Conservation (phyloP, 495 filamentous ascomycete genomes). For the Penicillium steckii region DNA sequence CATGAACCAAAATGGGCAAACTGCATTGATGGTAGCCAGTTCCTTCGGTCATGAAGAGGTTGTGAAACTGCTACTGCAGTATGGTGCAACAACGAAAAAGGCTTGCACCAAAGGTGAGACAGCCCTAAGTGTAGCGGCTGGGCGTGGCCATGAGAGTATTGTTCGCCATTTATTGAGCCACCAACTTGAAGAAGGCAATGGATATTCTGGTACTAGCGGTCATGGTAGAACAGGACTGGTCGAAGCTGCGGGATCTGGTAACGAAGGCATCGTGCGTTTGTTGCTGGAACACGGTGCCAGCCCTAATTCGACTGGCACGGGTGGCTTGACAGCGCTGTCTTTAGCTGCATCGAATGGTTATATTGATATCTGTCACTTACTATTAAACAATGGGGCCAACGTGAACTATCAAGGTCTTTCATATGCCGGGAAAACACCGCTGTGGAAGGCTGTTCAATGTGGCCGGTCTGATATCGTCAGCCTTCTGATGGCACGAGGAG, state of each 20-base stretch:
- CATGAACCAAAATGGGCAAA: constrained; percentile 29
- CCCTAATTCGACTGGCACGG: constrained; percentile 34
- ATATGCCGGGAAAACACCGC: constrained; percentile 7
- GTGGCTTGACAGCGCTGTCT: constrained; percentile 39
- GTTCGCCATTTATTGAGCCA: constrained; percentile 28
- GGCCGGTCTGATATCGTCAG: constrained; percentile 5
- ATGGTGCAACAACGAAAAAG: constrained; percentile 20
- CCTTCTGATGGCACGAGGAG: constrained; percentile 10
- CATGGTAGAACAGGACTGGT: constrained; percentile 11
- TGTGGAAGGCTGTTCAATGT: constrained; percentile 17
- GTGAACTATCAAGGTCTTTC: constrained; percentile 19
- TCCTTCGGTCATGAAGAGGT: constrained; percentile 20
- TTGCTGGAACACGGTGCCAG: constrained; percentile 42
- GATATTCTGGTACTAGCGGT: background rate
- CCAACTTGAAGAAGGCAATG: constrained; percentile 22
- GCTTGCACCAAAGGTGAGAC: constrained; percentile 19
- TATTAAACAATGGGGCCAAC: constrained; percentile 36
- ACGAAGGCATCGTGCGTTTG: constrained; percentile 32
- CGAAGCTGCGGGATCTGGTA: constrained; percentile 34
- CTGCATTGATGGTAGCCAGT: constrained; percentile 36
- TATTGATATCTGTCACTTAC: constrained; percentile 33
- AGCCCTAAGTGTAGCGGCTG: constrained; percentile 33
- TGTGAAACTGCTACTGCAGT: constrained; percentile 24
- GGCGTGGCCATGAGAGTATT: constrained; percentile 30
- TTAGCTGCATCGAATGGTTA: constrained; percentile 37